Percentiles rank a stretch among this genome's conserved stretches.
These are phyloP conservation scores for Cynanchum wilfordii DNA, from an alignment of 257 asterid genomes.

Conservation along the genomic window DNA sequence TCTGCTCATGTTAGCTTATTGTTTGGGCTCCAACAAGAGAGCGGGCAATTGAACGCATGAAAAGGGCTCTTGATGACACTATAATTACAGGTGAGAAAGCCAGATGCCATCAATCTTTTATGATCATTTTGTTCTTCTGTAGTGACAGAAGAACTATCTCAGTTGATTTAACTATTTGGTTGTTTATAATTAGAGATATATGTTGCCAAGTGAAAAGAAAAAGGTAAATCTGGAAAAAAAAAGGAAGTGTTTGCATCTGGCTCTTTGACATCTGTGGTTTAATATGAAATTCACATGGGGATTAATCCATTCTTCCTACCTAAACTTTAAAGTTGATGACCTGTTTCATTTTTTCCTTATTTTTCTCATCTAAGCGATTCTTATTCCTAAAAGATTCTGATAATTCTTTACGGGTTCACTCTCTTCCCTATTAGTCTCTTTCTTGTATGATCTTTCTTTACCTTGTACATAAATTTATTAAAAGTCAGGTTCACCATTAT, in stretches of 20 bases:
- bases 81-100: conserved; percentile 62
- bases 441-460: background rate
- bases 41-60: conserved; percentile 93
- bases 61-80: conserved; percentile 94
- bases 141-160: background rate
- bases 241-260: background rate
- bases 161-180: background rate
- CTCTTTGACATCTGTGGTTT: background rate
- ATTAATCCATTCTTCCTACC: background rate
- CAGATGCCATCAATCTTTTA: background rate
- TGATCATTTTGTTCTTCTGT: no score
- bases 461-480: background rate
- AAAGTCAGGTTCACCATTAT: background rate
- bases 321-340: background rate
- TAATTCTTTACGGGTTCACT: background rate
- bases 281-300: background rate
- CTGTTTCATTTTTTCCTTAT: background rate
- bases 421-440: background rate
- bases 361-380: background rate
- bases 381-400: background rate
- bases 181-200: background rate
- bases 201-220: background rate
- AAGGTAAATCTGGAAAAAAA: background rate
- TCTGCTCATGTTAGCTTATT: conserved; percentile 53
- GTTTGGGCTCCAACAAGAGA: conserved; percentile 99